phyloP scores from a whole-genome alignment of 2,329 filamentous ascomycete genomes.

The Ophiostoma sp. region DNA sequence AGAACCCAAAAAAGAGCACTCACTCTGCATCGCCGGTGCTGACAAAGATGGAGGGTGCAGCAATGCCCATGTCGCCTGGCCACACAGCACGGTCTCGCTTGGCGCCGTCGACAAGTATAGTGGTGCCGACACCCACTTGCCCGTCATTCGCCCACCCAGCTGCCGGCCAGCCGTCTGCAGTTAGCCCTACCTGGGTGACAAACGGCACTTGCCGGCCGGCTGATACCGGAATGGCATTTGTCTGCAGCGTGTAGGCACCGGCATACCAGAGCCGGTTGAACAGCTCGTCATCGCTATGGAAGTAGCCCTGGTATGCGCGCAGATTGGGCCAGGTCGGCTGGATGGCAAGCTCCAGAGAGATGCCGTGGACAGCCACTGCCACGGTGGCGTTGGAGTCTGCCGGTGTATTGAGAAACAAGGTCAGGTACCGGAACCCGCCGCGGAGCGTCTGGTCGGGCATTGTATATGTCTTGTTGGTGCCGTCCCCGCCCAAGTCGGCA shows the following conservation, averaged over 20 bases:
- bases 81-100: constrained; percentile 25
- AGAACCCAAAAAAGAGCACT: not conserved
- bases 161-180: not conserved
- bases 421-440: constrained; percentile 51
- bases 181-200: constrained; percentile 21
- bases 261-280: constrained; percentile 52
- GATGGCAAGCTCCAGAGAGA: constrained; percentile 36
- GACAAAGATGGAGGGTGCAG: constrained; percentile 46
- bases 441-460: constrained; percentile 43
- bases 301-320: constrained; percentile 51
- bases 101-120: constrained; percentile 29
- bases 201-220: constrained; percentile 35
- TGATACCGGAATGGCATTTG: constrained; percentile 34
- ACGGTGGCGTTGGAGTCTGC: not conserved
- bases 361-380: constrained; percentile 33
- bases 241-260: constrained; percentile 44
- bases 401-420: constrained; percentile 36
- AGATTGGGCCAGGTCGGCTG: constrained; percentile 44
- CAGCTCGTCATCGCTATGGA: constrained; percentile 44
- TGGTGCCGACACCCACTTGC: constrained; percentile 33
- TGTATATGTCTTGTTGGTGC: constrained; percentile 32
- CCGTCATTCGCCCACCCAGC: constrained; percentile 38
- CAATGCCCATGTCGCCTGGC: constrained; percentile 41
- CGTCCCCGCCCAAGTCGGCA: constrained; percentile 30
- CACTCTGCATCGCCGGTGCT: constrained; percentile 46